A percentile compares a stretch with the other conserved stretches of the same genome.
Conservation (phyloP, 1,139 yeast species). For the Yamadazyma friedrichii region DNA sequence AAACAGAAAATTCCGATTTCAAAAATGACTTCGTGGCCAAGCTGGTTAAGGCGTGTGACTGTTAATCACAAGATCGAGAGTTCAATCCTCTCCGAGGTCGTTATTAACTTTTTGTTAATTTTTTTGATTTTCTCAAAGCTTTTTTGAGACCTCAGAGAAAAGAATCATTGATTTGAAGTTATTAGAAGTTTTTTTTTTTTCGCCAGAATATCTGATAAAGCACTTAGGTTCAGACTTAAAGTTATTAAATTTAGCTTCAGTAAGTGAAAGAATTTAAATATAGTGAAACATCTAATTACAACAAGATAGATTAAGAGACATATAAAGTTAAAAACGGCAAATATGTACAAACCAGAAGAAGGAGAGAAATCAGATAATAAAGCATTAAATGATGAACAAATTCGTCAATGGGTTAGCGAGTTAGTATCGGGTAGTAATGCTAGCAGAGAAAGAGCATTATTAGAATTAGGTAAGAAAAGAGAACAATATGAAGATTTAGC, state of each 20-base stretch:
- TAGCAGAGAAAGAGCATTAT: conserved; percentile 85
- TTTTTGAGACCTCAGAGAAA: background rate
- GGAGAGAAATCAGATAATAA: conserved; percentile 24
- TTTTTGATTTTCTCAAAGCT: background rate
- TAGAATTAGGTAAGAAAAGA: conserved; percentile 89
- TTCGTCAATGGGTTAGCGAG: conserved; percentile 87
- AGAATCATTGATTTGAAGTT: too few species aligned
- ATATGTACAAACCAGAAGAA: conserved; percentile 2
- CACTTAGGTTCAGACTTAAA: too few species aligned
- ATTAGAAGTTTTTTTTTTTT: too few species aligned
- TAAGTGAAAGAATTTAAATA: too few species aligned
- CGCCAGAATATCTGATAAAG: too few species aligned
- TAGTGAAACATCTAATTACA: too few species aligned
- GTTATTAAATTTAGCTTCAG: too few species aligned
- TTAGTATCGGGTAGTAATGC: conserved; percentile 86
- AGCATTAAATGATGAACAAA: conserved; percentile 82
- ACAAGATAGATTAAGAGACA: too few species aligned
- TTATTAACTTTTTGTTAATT: conserved; percentile 7
- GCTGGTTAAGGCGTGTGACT: conserved; percentile 62
- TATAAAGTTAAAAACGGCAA: background rate
- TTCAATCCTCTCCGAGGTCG: conserved; percentile 48
- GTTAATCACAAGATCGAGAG: conserved; percentile 61
- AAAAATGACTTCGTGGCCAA: conserved; percentile 51
- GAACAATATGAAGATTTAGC: conserved; percentile 96
- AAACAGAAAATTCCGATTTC: background rate